These are phyloP conservation scores for Tricholoma furcatifolium DNA, from an alignment of 768 basidiomycete genomes.

Conservation along the genomic window DNA sequence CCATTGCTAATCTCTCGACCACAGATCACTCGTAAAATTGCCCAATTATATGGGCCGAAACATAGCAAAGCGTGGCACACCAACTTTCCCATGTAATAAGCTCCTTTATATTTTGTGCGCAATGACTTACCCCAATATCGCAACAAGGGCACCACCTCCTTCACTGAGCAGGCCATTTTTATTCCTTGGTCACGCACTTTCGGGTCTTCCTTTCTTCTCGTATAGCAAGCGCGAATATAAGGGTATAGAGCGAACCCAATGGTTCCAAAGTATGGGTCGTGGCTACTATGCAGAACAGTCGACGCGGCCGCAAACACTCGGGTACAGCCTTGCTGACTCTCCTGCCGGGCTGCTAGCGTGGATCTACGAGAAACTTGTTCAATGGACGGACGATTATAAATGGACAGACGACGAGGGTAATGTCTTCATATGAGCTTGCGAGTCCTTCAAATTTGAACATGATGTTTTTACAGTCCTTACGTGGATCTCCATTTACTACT, in stretches of 20 bases:
- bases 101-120: neutral
- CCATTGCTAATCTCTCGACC: neutral
- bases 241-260: constrained; percentile 27
- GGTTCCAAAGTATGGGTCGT: constrained; percentile 24
- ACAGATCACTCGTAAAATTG: constrained; percentile 29
- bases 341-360: constrained; percentile 53
- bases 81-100: constrained; percentile 37
- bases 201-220: constrained; percentile 14
- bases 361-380: constrained; percentile 53
- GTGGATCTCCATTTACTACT: constrained; percentile 62
- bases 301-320: constrained; percentile 51
- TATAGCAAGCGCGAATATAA: constrained; percentile 32
- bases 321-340: constrained; percentile 55
- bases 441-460: neutral
- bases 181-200: constrained; percentile 25
- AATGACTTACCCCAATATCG: constrained; percentile 13
- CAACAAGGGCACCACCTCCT: constrained; percentile 19
- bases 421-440: neutral
- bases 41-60: constrained; percentile 29
- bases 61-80: constrained; percentile 54
- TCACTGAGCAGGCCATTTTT: constrained; percentile 22
- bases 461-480: constrained; percentile 43
- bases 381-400: constrained; percentile 50
- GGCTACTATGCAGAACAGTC: constrained; percentile 43
- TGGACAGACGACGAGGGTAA: constrained; percentile 60